A percentile compares a stretch with the other conserved stretches of the same genome.
phyloP scores from a whole-genome alignment of 768 basidiomycete genomes.

The Leccinum subgranulosum region DNA sequence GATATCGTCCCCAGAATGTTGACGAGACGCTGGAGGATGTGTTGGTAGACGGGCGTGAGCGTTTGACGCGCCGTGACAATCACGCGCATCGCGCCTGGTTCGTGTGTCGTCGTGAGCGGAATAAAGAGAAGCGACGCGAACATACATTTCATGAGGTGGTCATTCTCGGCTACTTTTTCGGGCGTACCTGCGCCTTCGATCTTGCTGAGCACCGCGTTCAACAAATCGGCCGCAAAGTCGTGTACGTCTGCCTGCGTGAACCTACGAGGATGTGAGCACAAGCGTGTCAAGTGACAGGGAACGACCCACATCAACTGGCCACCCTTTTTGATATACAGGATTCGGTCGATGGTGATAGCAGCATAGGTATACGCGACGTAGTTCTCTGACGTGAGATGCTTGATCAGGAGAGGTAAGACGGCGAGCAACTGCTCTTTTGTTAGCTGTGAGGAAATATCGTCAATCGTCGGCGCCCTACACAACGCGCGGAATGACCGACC shows the following conservation, averaged over 20 bases:
- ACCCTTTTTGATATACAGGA: slow-evolving; percentile 85
- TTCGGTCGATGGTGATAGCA: slow-evolving; percentile 95
- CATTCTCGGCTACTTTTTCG: slow-evolving; percentile 95
- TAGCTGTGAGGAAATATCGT: slow-evolving; percentile 44
- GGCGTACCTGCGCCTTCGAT: slow-evolving; percentile 78
- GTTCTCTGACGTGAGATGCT: slow-evolving; percentile 77
- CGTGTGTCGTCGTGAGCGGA: not conserved
- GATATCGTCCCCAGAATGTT: slow-evolving; percentile 82
- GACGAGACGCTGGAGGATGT: slow-evolving; percentile 70
- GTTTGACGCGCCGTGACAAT: slow-evolving; percentile 85
- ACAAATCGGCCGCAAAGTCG: slow-evolving; percentile 71
- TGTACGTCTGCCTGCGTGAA: slow-evolving; percentile 87
- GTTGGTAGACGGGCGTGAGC: slow-evolving; percentile 64
- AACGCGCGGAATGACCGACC: slow-evolving; percentile 38
- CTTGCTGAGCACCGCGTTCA: slow-evolving; percentile 70
- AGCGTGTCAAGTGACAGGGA: not conserved
- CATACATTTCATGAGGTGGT: slow-evolving; percentile 96
- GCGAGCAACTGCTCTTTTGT: slow-evolving; percentile 92
- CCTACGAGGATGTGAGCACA: slow-evolving; percentile 37
- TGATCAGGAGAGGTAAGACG: slow-evolving; percentile 82
- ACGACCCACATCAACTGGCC: slow-evolving; percentile 65
- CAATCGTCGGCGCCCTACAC: not conserved
- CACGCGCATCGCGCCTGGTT: slow-evolving; percentile 87
- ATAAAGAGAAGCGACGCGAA: not conserved
- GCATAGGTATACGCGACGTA: slow-evolving; percentile 96